Percentiles rank a stretch among this genome's conserved stretches.
Evolutionary conservation across 495 filamentous ascomycete genomes (phyloP).

Genomic region (Xylaria acuta): DNA sequence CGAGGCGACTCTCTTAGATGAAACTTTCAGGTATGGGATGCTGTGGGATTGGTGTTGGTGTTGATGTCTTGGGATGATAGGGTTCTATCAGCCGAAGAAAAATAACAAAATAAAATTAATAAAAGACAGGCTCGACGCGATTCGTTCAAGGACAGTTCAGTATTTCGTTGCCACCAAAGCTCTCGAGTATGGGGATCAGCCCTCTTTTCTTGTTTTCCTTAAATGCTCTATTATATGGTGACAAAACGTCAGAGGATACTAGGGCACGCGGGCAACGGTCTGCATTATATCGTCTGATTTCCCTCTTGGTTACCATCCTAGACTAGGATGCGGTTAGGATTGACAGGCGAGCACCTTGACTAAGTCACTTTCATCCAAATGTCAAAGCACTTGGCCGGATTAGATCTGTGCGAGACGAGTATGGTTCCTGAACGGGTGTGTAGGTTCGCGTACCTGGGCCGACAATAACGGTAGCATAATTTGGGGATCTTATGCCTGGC

Average conservation of each 20-base stretch:
- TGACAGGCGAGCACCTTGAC: conserved; percentile 51
- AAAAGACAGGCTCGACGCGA: conserved; percentile 43
- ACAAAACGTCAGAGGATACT: conserved; percentile 44
- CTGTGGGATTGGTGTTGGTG: conserved; percentile 38
- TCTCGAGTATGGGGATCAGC: conserved; percentile 39
- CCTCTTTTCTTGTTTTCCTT: conserved; percentile 41
- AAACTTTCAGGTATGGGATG: conserved; percentile 33
- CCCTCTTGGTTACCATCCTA: conserved; percentile 48
- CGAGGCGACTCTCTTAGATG: conserved; percentile 31
- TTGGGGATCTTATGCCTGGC: conserved; percentile 61
- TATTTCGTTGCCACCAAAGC: conserved; percentile 45
- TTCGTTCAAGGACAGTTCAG: conserved; percentile 40
- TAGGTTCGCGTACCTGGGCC: conserved; percentile 51
- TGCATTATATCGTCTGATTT: conserved; percentile 60
- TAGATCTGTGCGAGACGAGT: conserved; percentile 57
- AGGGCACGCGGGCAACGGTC: conserved; percentile 45
- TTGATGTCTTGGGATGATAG: conserved; percentile 32
- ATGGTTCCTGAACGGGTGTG: conserved; percentile 56
- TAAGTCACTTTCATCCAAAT: conserved; percentile 50
- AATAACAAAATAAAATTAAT: conserved; percentile 27
- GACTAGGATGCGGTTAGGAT: conserved; percentile 43
- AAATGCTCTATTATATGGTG: conserved; percentile 41
- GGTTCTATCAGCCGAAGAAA: conserved; percentile 35
- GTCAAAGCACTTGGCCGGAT: conserved; percentile 55
- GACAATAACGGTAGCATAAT: conserved; percentile 62